Percentiles rank a stretch among this genome's conserved stretches.
Evolutionary conservation across 2,329 filamentous ascomycete genomes (phyloP).

Genomic region (Alternaria sp.): DNA sequence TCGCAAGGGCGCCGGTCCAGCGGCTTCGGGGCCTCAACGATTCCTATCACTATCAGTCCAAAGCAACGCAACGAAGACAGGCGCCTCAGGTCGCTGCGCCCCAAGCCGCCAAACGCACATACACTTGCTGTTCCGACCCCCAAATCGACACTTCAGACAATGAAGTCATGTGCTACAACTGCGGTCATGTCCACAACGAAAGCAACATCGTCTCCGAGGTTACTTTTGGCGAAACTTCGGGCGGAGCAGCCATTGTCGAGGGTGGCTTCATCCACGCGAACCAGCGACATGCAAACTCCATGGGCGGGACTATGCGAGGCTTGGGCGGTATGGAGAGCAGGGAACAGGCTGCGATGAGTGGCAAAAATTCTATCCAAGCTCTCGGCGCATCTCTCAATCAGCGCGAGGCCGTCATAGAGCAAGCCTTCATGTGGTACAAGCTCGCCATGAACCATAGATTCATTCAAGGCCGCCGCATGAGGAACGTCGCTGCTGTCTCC

Average conservation of each 20-base stretch:
- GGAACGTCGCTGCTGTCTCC: conserved; percentile 87
- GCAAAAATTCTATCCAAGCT: conserved; percentile 52
- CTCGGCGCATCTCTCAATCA: conserved; percentile 52
- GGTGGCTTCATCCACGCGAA: conserved; percentile 87
- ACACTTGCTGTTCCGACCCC: conserved; percentile 41
- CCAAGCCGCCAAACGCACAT: conserved; percentile 23
- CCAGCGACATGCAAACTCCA: conserved; percentile 77
- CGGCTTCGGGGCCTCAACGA: conserved; percentile 41
- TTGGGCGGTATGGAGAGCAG: conserved; percentile 63
- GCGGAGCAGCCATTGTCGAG: conserved; percentile 87
- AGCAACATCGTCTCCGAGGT: conserved; percentile 92
- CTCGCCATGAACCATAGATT: conserved; percentile 68
- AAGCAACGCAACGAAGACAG: conserved; percentile 29
- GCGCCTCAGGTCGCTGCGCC: conserved; percentile 28
- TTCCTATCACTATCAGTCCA: conserved; percentile 26
- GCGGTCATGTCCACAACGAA: conserved; percentile 84
- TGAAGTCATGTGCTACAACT: conserved; percentile 70
- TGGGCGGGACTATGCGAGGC: conserved; percentile 58
- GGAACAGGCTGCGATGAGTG: conserved; percentile 69
- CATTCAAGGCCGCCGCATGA: conserved; percentile 74
- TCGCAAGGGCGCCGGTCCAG: conserved; percentile 25
- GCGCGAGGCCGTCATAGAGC: conserved; percentile 45
- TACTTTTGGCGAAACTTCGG: conserved; percentile 85
- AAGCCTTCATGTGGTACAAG: conserved; percentile 55
- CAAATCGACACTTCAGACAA: conserved; percentile 34